These are phyloP conservation scores for Leptodermis oblonga DNA, from an alignment of 257 asterid genomes.

Conservation along the genomic window DNA sequence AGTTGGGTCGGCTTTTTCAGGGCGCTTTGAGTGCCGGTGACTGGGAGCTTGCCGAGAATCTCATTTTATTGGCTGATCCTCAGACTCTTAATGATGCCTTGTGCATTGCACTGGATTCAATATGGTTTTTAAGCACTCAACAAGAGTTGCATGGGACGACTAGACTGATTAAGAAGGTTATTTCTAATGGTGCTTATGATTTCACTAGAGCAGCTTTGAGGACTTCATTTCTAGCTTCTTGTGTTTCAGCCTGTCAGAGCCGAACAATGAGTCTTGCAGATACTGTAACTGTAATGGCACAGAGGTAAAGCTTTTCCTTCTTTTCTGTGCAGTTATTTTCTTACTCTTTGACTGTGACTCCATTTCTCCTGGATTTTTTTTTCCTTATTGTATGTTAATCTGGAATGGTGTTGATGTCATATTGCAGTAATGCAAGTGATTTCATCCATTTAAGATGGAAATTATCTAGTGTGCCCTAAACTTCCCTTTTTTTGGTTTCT, in stretches of 20 bases:
- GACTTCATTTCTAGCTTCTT: conserved; percentile 96
- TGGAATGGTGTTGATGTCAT: neutral
- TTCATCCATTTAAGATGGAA: neutral
- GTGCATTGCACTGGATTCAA: conserved; percentile 87
- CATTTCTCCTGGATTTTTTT: neutral
- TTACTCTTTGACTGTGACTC: neutral
- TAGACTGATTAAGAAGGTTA: conserved; percentile 72
- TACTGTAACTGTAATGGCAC: conserved; percentile 96
- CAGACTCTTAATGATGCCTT: conserved; percentile 89
- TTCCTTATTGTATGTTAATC: neutral
- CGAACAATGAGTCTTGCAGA: conserved; percentile 93
- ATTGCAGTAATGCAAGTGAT: neutral
- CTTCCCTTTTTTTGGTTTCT: neutral
- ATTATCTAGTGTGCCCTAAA: neutral
- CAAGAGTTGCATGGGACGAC: conserved; percentile 76
- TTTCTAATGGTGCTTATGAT: conserved; percentile 82
- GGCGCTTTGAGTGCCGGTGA: conserved; percentile 89
- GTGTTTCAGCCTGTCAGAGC: conserved; percentile 98
- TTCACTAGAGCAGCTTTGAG: conserved; percentile 93
- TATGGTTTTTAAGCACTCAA: conserved; percentile 83
- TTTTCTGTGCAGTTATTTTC: neutral
- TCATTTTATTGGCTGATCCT: conserved; percentile 80
- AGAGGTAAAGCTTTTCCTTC: conserved; percentile 41
- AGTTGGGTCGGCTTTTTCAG: conserved; percentile 84
- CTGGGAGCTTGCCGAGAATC: conserved; percentile 93